phyloP scores from a whole-genome alignment of 345 rosid genomes.

The Mangifera indica region DNA sequence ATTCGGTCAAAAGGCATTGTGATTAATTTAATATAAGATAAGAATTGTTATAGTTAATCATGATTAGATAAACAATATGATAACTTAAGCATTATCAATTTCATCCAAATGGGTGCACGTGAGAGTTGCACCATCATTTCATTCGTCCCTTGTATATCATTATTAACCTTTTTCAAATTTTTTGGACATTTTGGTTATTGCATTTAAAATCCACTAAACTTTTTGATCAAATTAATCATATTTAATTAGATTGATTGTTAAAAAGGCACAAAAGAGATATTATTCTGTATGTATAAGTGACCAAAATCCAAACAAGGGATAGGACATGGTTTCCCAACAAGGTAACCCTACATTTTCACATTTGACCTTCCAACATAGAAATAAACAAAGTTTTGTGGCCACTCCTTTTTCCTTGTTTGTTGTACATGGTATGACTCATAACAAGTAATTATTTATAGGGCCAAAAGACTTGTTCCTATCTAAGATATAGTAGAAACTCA shows the following conservation, averaged over 20 bases:
- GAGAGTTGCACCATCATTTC: slow-evolving; percentile 34
- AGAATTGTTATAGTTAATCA: slow-evolving; percentile 27
- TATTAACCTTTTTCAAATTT: no score
- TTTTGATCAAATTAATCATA: no score
- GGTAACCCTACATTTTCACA: slow-evolving; percentile 15
- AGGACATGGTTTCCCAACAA: slow-evolving; percentile 29
- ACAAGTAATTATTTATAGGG: no score
- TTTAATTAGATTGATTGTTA: no score
- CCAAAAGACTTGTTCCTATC: no score
- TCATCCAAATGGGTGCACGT: slow-evolving; percentile 34
- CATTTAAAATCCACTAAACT: not conserved
- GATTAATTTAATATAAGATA: slow-evolving; percentile 27
- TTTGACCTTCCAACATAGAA: slow-evolving; percentile 11
- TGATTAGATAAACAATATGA: slow-evolving; percentile 36
- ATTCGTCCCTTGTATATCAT: not conserved
- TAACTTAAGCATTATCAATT: slow-evolving; percentile 27
- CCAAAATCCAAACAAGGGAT: slow-evolving; percentile 1
- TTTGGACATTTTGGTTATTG: not conserved
- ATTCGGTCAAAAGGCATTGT: slow-evolving; percentile 29
- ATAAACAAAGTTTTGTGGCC: slow-evolving; percentile 5
- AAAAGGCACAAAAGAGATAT: no score
- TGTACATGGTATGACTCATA: no score
- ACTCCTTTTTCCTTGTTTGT: slow-evolving; percentile 11
- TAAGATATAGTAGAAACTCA: no score
- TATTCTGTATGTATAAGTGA: slow-evolving; percentile 7